Evolutionary conservation across 1,284 basidiomycete species (phyloP), one percentile per base, ranked within the genome.

Genomic region (Sporisorium reilianum): DNA sequence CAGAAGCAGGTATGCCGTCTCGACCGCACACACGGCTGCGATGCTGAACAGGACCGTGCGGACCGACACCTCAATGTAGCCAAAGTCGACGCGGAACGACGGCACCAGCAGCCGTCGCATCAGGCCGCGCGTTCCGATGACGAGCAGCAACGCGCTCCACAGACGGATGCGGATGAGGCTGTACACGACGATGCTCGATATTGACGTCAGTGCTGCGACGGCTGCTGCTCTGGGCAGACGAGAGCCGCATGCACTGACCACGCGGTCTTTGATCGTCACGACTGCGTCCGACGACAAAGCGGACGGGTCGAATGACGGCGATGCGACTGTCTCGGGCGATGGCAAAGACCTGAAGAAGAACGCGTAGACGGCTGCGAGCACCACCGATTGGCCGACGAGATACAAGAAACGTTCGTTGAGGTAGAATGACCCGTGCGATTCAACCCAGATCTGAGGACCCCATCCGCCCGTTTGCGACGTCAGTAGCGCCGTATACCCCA

Each of bases 381-480:
- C 16, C 2, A 62, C 54, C 23, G 62, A 48, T 4, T 67, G 51
- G 16, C 51, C 62, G 16, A 76, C 10, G 8, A 68, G 34, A 20
- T 65, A 66, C 26, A 80, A 61, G 36, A 77, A 75, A 8, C 77
- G 61, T 59, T 80, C 79, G 54, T 80, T 79, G 45, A 77, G 58
- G 54, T 79, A 80, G 57, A 71, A 72, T 11, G 77, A 60, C n/a
- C 38, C 41, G 46, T 80, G 77, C 42, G 70, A 73, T 0, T 69
- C 61, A 23, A 80, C 68, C 65, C 67, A 80, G 9, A 66, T 42
- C 32, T 70, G 64, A 11, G 72, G 69, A 4, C 57, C 65, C 74
- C 74, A 76, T 42, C 69, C 64, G 16, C 64, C 56, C 23, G 34
- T 32, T 44, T 36, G 42, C 22, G 34, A 45, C 5, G 58, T 55